Base-by-base conservation (phyloP, 306 rosid species). In the Glycine tomentella region DNA sequence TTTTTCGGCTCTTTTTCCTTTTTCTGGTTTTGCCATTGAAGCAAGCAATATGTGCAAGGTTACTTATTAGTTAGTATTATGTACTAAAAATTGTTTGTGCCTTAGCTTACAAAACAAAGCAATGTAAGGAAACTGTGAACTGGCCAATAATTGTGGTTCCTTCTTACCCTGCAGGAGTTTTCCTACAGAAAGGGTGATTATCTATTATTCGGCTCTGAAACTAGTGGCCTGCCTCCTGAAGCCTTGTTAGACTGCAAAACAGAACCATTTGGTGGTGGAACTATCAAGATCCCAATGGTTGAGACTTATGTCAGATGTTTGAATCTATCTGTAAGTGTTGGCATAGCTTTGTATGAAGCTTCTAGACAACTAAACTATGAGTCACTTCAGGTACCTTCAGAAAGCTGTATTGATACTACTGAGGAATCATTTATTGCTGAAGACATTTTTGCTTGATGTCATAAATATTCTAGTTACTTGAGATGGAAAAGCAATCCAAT, bases 241-340 rank as follows among this genome's bases (percentile, higher is more conserved):
- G 97, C 89, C 17, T 87, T 92, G 74, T 79, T 85, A 68, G 97
- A 93, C 72, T 95, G 99, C 97, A 95, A 90, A 74, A 89, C 85
- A 68, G 89, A 80, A 82, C 78, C 88, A 38, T 85, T 72, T 84
- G 97, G 97, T 2, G 97, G 97, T 3, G 99, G 97, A 14, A 84
- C 92, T 4, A 48, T 95, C 31, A 85, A 81, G 82, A 95, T 95
- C 74, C 99, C 97, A 8, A 92, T 95, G 93, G 94, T 95, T 64
- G 97, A 91, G 84, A 95, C 99, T 51, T 91, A 95, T 55, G 99
- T 93, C 31, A 92, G 97, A 87, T 91, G 99, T 87, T 88, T 95
- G 76, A 95, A 95, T 88, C 94, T 91, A 9, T 92, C 97, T 40
- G 97, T 95, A 51, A 95, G 99, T 82, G 95, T 90, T 74, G 99